Base-by-base conservation (phyloP, 2,329 filamentous ascomycete genomes). In the Coniochaeta prunicola region DNA sequence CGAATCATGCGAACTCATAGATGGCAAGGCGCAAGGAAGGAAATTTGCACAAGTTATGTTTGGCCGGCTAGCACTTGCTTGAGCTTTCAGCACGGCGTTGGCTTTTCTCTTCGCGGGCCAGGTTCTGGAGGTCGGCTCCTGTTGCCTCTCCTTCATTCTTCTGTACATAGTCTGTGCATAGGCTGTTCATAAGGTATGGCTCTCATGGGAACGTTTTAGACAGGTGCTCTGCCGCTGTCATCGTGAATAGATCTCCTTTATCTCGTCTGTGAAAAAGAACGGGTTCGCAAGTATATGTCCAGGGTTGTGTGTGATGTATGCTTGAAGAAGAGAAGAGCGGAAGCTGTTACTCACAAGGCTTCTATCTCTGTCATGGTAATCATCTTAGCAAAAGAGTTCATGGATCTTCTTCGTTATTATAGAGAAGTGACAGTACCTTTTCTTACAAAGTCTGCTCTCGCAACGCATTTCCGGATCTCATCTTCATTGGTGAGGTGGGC, bases 381-480 rank as follows among this genome's bases (percentile, higher is more conserved):
- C 17, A 9, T 56, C 57, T 61, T 31, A 63, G 57, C 15, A 8
- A 17, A 12, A 9, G 17, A 38, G 19, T 7, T 30, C 21, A 5
- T 28, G 5, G 24, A 30, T 53, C n/a, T 34, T 6, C 15, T 21
- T 15, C 26, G 33, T 31, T 40, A 42, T 57, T 50, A 26, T 9
- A 17, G 10, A 2, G 17, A n/a, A 15, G 12, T 17, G 7, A 21
- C 21, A 26, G 26, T 69, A 91, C 91, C 91, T 80, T 96, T 97
- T 74, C 91, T 96, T 4, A 97, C 91, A 73, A 89, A 97, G 64
- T 96, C 85, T 0, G 92, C 93, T 61, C 88, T 80, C 42, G 83
- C 80, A 59, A 99, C 91, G 0, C 86, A 90, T 61, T 86, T 80
- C 45, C 80, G 81, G 56, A 99, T 97, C 67, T 90, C 81, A 8